Base-by-base conservation (phyloP, 2,329 filamentous ascomycete genomes). In the Venturia nashicola region DNA sequence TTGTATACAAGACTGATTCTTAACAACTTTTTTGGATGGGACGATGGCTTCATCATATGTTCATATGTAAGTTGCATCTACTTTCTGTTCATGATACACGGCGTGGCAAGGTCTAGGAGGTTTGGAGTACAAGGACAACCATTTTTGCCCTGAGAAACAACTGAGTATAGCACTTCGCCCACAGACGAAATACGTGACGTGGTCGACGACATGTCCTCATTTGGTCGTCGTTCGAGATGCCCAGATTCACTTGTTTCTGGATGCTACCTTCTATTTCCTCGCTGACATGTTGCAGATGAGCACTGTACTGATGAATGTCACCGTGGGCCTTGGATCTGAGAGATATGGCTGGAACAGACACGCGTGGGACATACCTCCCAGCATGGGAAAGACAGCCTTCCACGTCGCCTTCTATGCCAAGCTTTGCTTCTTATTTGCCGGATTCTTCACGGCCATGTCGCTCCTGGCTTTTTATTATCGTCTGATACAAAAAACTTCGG, bases 21-120 rank as follows among this genome's bases (percentile, higher is more conserved):
- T 8, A 42, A 55, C 6, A 11, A n/a, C 12, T 65, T 51, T 62
- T 65, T 65, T 48, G 64, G 64, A 18, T 51, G 23, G 54, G 64
- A 65, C 51, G 64, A 65, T 65, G 34, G 65, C 11, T 65, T 65
- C 27, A 65, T 65, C 55, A 36, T 65, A n/a, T 36, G 55, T 46
- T 44, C 59, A 39, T 64, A 39, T 57, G 62, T 65, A 55, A 48
- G 63, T 61, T 14, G 9, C 48, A 34, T 18, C 23, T 16, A 9
- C 14, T 18, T 16, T 16, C 23, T 54, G 34, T 42, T 12, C 9
- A 16, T 42, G 40, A 39, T 39, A 11, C 36, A 8, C 7, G 6
- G 36, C 5, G 11, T 39, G 36, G 36, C 7, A 39, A 39, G 36
- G 5, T 39, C 36, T 39, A 11, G 5, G 5, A 39, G 6, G 5